Conservation (phyloP, 2,329 filamentous ascomycete genomes). For the Colletotrichum tofieldiae region DNA sequence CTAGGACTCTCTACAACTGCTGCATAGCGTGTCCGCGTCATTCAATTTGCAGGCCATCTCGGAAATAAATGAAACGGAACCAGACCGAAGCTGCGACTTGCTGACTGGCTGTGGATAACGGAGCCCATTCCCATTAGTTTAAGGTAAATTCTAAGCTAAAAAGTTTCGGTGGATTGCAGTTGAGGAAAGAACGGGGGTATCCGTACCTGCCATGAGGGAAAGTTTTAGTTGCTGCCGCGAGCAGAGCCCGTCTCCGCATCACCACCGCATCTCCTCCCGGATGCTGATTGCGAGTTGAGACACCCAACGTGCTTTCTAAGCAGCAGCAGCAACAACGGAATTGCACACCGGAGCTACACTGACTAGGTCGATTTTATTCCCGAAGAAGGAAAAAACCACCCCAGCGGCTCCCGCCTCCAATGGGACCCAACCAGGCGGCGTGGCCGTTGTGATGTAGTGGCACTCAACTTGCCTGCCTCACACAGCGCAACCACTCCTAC, state of each 20-base stretch:
- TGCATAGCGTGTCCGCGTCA: constrained; percentile 3
- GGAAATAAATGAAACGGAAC: constrained; percentile 15
- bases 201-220: not conserved
- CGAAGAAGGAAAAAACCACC: not conserved
- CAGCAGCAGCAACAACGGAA: not conserved
- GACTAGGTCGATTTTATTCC: not conserved
- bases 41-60: not conserved
- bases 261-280: no score
- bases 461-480: constrained; percentile 7
- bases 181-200: not conserved
- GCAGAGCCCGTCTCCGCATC: not conserved
- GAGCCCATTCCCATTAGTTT: not conserved
- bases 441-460: not conserved
- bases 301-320: not conserved
- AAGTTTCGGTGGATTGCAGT: not conserved
- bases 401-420: not conserved
- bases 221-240: not conserved
- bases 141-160: constrained; percentile 13
- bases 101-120: constrained; percentile 6
- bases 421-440: not conserved
- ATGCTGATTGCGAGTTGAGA: not conserved
- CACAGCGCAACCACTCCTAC: constrained; percentile 6
- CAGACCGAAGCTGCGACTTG: constrained; percentile 3
- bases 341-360: not conserved
- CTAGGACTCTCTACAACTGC: not conserved